phyloP scores from a whole-genome alignment of 2,329 filamentous ascomycete species.

The Epichloe brachyelytri region DNA sequence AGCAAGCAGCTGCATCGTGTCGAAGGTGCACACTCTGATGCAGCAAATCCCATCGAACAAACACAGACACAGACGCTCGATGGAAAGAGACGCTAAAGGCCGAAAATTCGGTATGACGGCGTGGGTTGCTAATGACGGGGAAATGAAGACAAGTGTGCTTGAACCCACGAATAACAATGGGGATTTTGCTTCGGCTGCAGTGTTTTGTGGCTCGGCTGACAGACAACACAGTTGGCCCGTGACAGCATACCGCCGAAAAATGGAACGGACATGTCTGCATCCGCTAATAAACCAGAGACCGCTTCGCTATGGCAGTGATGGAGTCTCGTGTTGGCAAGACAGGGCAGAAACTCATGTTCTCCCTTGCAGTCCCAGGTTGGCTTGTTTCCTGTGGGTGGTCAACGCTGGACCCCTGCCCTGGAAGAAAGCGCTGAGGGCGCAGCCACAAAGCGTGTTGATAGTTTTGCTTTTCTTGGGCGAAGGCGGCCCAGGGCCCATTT shows the following conservation, averaged over 20 bases:
- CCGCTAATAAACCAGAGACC: no score
- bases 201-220: not conserved
- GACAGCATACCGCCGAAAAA: not conserved
- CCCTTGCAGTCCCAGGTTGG: not conserved
- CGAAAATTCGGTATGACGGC: no score
- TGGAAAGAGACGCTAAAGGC: no score
- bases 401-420: not conserved
- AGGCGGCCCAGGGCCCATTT: not conserved
- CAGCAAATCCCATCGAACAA: no score
- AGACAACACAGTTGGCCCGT: not conserved
- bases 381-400: not conserved
- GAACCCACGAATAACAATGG: not conserved
- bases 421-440: not conserved
- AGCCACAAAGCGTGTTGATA: not conserved
- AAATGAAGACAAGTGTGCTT: no score
- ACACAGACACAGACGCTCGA: no score
- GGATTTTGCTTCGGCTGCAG: not conserved
- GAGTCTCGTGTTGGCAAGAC: not conserved
- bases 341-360: not conserved
- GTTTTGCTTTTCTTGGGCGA: not conserved
- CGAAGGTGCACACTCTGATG: no score
- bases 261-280: not conserved
- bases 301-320: no score
- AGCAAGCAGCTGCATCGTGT: no score
- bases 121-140: no score